Evolutionary conservation across 345 rosid genomes (phyloP).

Genomic region (Mercurialis annua): DNA sequence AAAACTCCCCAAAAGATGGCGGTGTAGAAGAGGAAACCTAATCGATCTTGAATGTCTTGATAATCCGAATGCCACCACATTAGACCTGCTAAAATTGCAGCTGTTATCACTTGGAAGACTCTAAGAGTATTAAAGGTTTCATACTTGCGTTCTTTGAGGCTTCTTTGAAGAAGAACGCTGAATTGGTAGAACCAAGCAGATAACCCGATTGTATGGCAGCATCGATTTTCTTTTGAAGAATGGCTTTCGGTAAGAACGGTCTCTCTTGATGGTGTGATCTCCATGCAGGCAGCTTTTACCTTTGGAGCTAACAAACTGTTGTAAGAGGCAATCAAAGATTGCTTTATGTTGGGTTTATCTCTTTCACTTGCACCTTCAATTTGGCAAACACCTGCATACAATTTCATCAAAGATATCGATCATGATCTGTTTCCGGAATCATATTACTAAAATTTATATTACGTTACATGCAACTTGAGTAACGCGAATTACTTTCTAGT

Average conservation of each 20-base stretch:
- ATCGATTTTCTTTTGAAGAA: constrained; percentile 19
- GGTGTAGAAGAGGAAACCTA: constrained; percentile 81
- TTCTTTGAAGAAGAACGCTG: constrained; percentile 67
- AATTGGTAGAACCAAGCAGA: constrained; percentile 69
- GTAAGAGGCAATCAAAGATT: constrained; percentile 50
- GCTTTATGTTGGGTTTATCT: constrained; percentile 66
- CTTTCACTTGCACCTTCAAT: constrained; percentile 50
- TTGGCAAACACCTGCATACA: constrained; percentile 57
- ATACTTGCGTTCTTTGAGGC: constrained; percentile 77
- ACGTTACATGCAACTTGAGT: not conserved
- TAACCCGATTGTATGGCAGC: constrained; percentile 20
- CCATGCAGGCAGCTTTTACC: constrained; percentile 52
- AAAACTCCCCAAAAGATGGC: constrained; percentile 94
- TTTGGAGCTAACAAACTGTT: constrained; percentile 54
- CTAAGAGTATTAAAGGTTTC: constrained; percentile 72
- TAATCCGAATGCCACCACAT: constrained; percentile 98
- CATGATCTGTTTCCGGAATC: not conserved
- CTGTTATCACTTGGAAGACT: constrained; percentile 72
- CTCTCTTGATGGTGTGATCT: constrained; percentile 27
- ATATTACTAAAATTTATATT: not conserved
- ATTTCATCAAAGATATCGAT: not conserved
- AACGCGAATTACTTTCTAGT: not conserved
- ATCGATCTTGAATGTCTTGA: constrained; percentile 65
- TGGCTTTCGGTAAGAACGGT: constrained; percentile 4
- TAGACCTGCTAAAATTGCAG: constrained; percentile 58